Base-by-base conservation (phyloP, 306 rosid genomes). In the Prosopis cineraria region DNA sequence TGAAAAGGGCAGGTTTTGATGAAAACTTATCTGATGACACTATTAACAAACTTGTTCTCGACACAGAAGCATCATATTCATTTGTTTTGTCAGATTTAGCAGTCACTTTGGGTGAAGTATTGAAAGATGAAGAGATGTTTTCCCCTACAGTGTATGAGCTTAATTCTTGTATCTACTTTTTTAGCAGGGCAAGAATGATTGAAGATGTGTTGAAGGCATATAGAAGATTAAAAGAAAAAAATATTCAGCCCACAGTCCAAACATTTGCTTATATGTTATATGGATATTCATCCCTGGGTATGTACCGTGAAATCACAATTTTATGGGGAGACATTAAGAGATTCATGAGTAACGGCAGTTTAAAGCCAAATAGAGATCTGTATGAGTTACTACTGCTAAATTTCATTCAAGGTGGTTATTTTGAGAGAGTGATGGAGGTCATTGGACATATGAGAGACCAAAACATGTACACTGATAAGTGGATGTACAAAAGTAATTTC, bases 291-390 rank as follows among this genome's bases (percentile, higher is more conserved):
- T 90, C 93, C 36, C 75, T 90, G 63, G 90, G 88, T 69, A 90
- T 90, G 97, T 84, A 87, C 39, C 89, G 93, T 1, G 84, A 88
- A 44, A 89, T 94, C 70, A 87, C 97, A 6, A 53, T 88, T 79
- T 74, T 94, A 83, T 94, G 98, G 98, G 97, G 97, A 27, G 96
- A 90, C 78, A 89, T 94, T 2, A 94, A 92, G 90, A 88, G 98
- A 81, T 87, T 62, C 72, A 79, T 87, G 87, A 85, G 76, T 70
- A 74, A 62, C 70, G 76, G 74, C 73, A 75, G 55, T 82, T 79
- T 85, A 36, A 76, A 48, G 31, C 79, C 75, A 27, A 84, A 82
- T 76, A 80, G 89, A 77, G 98, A 95, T 85, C 74, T 92, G 3
- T 92, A 64, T 11, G 98, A 95, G 87, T 85, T 79, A 77, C 81